Conservation (phyloP, 2,329 filamentous ascomycete genomes). For the Claviceps paspali region DNA sequence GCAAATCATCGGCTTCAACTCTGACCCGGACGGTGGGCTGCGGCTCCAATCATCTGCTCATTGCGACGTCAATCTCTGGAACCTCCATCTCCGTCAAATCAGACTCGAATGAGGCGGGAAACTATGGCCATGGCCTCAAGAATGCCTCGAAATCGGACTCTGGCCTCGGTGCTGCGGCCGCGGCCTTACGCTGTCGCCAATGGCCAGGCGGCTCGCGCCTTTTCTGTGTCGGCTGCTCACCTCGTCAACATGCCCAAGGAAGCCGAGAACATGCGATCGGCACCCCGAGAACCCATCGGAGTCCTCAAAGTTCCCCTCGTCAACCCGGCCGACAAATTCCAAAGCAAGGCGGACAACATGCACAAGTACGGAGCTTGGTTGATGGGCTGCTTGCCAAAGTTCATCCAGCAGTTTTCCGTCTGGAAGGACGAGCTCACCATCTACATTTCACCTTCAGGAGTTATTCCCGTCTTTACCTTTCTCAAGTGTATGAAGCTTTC, state of each 20-base stretch:
- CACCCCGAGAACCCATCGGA: slow-evolving; percentile 40
- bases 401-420: slow-evolving; percentile 96
- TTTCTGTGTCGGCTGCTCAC: slow-evolving; percentile 32
- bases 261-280: slow-evolving; percentile 50
- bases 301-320: slow-evolving; percentile 64
- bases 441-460: slow-evolving; percentile 75
- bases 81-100: slow-evolving; percentile 27
- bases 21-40: neutral
- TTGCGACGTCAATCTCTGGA: slow-evolving; percentile 3
- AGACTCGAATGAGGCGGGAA: slow-evolving; percentile 20
- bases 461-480: slow-evolving; percentile 86
- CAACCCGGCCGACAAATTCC: slow-evolving; percentile 87
- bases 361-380: slow-evolving; percentile 95
- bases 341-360: slow-evolving; percentile 70
- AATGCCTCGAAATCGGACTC: slow-evolving; percentile 38
- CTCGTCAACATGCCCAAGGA: slow-evolving; percentile 44
- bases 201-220: slow-evolving; percentile 29
- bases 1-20: slow-evolving; percentile 15
- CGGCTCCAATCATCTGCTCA: neutral
- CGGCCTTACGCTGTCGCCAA: slow-evolving; percentile 29
- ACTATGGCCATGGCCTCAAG: slow-evolving; percentile 42
- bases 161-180: slow-evolving; percentile 41
- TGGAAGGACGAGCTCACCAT: slow-evolving; percentile 99
- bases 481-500: slow-evolving; percentile 69
- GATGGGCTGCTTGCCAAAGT: slow-evolving; percentile 93